A percentile compares a stretch with the other conserved stretches of the same genome.
phyloP scores from a whole-genome alignment of 345 rosid genomes.

The Reutealis trisperma region DNA sequence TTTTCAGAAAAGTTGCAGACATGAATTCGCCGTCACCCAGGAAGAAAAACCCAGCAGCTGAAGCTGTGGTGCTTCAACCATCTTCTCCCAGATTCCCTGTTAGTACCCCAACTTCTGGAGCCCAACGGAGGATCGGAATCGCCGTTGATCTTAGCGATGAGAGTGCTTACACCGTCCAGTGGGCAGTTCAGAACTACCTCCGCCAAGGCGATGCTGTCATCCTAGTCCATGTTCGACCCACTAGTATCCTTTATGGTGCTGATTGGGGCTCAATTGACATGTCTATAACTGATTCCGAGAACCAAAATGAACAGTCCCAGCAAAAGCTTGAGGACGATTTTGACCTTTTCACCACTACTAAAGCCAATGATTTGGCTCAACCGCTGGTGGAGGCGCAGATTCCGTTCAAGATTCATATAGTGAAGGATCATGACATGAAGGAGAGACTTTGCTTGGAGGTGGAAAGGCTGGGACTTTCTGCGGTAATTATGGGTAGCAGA shows the following conservation, averaged over 20 bases:
- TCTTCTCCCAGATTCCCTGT: constrained; percentile 63
- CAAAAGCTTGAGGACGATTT: constrained; percentile 74
- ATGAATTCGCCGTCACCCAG: constrained; percentile 21
- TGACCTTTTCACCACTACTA: constrained; percentile 60
- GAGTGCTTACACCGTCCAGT: constrained; percentile 75
- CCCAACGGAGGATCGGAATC: constrained; percentile 72
- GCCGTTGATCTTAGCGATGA: constrained; percentile 92
- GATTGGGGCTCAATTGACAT: constrained; percentile 82
- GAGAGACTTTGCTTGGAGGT: constrained; percentile 86
- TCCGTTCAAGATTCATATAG: constrained; percentile 77
- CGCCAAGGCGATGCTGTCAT: constrained; percentile 79
- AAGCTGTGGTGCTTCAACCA: constrained; percentile 57
- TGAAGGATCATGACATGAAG: constrained; percentile 91
- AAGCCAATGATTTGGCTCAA: constrained; percentile 64
- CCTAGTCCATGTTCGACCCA: constrained; percentile 75
- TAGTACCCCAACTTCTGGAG: constrained; percentile 45
- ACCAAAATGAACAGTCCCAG: constrained; percentile 43
- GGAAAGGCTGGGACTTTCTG: constrained; percentile 69
- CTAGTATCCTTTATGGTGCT: constrained; percentile 79
- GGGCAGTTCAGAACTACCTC: constrained; percentile 89
- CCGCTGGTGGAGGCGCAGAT: constrained; percentile 65
- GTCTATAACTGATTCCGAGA: constrained; percentile 27
- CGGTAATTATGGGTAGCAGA: constrained; percentile 77
- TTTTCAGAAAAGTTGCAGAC: neutral
- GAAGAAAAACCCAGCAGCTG: constrained; percentile 13